A percentile compares a stretch with the other conserved stretches of the same genome.
Evolutionary conservation across 805 yeast genomes (phyloP).

Genomic region (Kuraishia molischiana): DNA sequence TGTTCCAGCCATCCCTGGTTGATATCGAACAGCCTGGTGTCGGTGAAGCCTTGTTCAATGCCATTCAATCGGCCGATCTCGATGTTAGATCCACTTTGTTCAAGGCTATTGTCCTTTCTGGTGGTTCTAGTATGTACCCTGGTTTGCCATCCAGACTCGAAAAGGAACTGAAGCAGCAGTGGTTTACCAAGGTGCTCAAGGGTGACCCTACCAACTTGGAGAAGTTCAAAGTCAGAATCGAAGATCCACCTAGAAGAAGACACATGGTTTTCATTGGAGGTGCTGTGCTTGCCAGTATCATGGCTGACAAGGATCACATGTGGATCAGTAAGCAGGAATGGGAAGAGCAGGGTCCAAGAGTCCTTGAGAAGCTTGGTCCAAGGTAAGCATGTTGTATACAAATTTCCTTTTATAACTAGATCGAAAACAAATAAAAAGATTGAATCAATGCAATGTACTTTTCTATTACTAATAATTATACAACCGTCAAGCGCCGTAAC

Average conservation of each 20-base stretch:
- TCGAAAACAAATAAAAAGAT: neutral
- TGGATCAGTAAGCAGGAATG: conserved; percentile 95
- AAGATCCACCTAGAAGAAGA: conserved; percentile 97
- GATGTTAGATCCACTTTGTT: conserved; percentile 84
- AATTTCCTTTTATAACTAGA: conserved; percentile 1
- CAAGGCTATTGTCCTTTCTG: conserved; percentile 89
- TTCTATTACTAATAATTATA: conserved; percentile 14
- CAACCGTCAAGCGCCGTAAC: too few species aligned
- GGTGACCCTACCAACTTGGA: conserved; percentile 81
- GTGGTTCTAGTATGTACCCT: conserved; percentile 98
- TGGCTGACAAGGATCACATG: conserved; percentile 98
- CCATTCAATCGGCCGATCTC: conserved; percentile 90
- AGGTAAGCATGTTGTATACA: conserved; percentile 32
- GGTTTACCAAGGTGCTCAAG: conserved; percentile 83
- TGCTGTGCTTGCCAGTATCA: conserved; percentile 93
- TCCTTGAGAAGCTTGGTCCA: conserved; percentile 85
- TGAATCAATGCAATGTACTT: too few species aligned
- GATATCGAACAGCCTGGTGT: conserved; percentile 97
- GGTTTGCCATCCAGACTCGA: conserved; percentile 94
- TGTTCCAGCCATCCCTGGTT: conserved; percentile 91
- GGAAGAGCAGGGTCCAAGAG: conserved; percentile 92
- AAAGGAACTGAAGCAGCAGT: conserved; percentile 90
- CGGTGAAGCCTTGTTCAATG: conserved; percentile 86
- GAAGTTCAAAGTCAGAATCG: conserved; percentile 92
- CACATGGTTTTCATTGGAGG: conserved; percentile 99